phyloP scores from a whole-genome alignment of 305 asterid species.

The Fraxinus paxiana region DNA sequence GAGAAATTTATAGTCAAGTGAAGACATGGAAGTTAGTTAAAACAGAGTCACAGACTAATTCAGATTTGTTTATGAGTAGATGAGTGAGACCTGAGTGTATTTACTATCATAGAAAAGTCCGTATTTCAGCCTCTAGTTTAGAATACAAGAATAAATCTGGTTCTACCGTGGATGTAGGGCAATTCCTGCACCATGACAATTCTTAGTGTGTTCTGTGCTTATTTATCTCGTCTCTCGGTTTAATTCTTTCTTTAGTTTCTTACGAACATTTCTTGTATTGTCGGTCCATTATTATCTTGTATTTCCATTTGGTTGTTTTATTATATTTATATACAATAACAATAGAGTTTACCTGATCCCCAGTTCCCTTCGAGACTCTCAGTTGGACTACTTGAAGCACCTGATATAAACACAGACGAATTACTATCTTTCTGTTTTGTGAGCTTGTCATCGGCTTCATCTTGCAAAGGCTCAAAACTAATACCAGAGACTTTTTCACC shows the following conservation, averaged over 20 bases:
- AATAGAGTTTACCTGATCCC: conserved; percentile 66
- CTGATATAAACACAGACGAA: conserved; percentile 34
- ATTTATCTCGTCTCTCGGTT: background rate
- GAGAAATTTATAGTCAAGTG: background rate
- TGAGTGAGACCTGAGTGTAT: background rate
- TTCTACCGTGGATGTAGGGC: background rate
- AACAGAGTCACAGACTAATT: background rate
- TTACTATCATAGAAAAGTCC: background rate
- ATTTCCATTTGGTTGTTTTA: background rate
- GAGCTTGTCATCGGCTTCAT: conserved; percentile 36
- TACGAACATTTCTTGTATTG: background rate
- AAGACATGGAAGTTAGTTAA: background rate
- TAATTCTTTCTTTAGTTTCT: background rate
- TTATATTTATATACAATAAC: background rate
- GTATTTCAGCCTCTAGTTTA: background rate
- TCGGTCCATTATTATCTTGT: no score
- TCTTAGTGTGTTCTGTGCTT: background rate
- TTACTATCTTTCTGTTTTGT: conserved; percentile 30
- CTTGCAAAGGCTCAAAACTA: conserved; percentile 28
- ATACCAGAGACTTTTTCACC: conserved; percentile 20
- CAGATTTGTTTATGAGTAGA: background rate
- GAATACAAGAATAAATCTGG: background rate
- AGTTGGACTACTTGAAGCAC: conserved; percentile 43
- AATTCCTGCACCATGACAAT: background rate
- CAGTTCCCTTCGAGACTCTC: conserved; percentile 72